Conservation (phyloP, 805 yeast species). For the Wickerhamiella slavikovae region DNA sequence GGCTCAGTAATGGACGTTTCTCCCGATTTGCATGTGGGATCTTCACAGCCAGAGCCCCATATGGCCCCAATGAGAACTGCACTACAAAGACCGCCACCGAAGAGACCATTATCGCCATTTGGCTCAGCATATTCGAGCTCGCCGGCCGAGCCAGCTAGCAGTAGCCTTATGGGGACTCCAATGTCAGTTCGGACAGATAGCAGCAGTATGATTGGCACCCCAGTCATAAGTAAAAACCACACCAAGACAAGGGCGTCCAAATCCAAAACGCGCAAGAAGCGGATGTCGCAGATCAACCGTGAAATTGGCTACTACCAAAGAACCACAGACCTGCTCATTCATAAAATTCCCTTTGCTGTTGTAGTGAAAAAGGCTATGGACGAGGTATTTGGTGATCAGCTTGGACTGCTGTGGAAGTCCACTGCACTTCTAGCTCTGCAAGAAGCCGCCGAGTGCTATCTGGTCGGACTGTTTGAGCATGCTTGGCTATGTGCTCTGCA, state of each 20-base stretch:
- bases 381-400: slow-evolving; percentile 47
- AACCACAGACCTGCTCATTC: slow-evolving; percentile 82
- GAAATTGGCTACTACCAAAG: slow-evolving; percentile 96
- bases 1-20: too few species aligned
- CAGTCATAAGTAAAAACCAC: not conserved
- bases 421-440: slow-evolving; percentile 95
- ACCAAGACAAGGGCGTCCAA: not conserved
- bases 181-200: not conserved
- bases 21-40: too few species aligned
- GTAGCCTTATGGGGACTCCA: not conserved
- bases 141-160: not conserved
- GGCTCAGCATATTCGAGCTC: too few species aligned
- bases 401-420: slow-evolving; percentile 77
- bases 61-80: too few species aligned
- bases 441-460: slow-evolving; percentile 96
- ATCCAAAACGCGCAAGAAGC: not conserved
- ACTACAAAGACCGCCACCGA: too few species aligned
- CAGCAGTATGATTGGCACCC: not conserved
- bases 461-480: slow-evolving; percentile 90
- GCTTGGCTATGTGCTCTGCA: slow-evolving; percentile 97
- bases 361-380: slow-evolving; percentile 90
- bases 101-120: too few species aligned
- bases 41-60: too few species aligned
- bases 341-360: slow-evolving; percentile 95
- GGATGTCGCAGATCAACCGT: slow-evolving; percentile 16